Percentiles rank a stretch among this genome's conserved stretches.
phyloP scores from a whole-genome alignment of 805 yeast species.

The Spathaspora sp. region DNA sequence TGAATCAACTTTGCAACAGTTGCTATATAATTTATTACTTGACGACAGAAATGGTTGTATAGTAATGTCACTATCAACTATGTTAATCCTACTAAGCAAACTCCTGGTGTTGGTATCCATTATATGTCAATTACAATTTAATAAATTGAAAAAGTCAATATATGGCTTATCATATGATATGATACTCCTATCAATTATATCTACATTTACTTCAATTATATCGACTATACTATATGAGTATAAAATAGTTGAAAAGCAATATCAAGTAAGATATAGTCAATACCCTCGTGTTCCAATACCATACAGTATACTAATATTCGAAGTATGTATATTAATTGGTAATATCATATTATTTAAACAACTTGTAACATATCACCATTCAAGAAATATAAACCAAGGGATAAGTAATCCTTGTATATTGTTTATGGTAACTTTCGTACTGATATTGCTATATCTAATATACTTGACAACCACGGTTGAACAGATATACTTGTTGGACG shows the following conservation, averaged over 20 bases:
- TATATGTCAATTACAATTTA: conserved; percentile 9
- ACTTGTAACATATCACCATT: conserved; percentile 18
- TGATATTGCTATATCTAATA: conserved; percentile 6
- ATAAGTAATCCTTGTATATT: conserved; percentile 18
- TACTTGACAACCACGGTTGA: not conserved
- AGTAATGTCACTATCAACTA: not conserved
- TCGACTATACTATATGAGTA: conserved; percentile 10
- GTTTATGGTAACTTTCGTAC: conserved; percentile 2
- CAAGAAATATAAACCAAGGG: conserved; percentile 35
- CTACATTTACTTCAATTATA: conserved; percentile 5
- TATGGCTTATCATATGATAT: conserved; percentile 18
- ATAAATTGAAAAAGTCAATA: conserved; percentile 14
- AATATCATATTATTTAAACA: conserved; percentile 20
- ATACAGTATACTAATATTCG: conserved; percentile 11
- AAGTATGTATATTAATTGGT: conserved; percentile 11
- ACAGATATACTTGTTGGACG: conserved; percentile 32
- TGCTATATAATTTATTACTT: not conserved
- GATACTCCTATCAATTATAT: conserved; percentile 5
- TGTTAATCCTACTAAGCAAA: not conserved
- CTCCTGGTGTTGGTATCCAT: not conserved
- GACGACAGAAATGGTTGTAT: not conserved
- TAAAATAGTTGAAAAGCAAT: conserved; percentile 9
- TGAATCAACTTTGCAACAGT: too few species aligned
- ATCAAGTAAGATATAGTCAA: conserved; percentile 28
- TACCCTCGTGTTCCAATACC: conserved; percentile 22